Base-by-base conservation (phyloP, 2,329 filamentous ascomycete genomes). In the Byssochlamys sp. region DNA sequence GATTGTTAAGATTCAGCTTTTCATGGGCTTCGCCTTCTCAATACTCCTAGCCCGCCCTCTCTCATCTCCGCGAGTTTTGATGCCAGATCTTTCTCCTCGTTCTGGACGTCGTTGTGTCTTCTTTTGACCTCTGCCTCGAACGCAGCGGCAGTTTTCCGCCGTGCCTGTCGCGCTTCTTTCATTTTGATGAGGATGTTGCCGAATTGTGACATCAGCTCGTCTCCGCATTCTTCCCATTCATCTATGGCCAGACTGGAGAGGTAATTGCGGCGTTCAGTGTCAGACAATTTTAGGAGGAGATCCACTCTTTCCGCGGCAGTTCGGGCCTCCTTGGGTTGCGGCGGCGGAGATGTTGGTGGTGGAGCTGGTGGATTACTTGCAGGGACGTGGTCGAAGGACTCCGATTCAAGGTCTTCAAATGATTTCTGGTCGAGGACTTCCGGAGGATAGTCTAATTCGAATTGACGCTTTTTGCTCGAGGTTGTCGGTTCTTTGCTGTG, bases 201-300 rank as follows among this genome's bases (percentile, higher is more conserved):
- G 63, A 86, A 84, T 54, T 77, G 75, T 1, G 80, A 77, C 1
- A 85, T 73, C 52, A 86, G 78, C 76, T 83, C 81, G 58, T 84
- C 81, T 2, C 84, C 84, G 25, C 82, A 80, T 52, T 83, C 78
- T 69, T 86, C 84, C 81, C 84, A 85, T 60, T 85, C 77, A 2
- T 75, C 68, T 14, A 84, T 75, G 0, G 73, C 70, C 48, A 86
- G 72, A 9, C 75, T 76, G 1, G 73, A 69, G 60, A 86, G 79
- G 67, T 84, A 83, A 0, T 69, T 62, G 2, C 68, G 67, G 59
- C 83, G 80, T 2, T 77, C 71, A 27, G 69, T 54, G 0, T 69
- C 68, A 25, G 70, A 65, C 12, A 75, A 66, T 3, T 61, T 66
- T 28, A 75, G 63, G 25, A 77, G 66, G 26, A 73, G 66, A 10